Percentiles rank a stretch among this genome's conserved stretches.
These are phyloP conservation scores for Chaetothyriales sp. DNA, from an alignment of 2,329 filamentous ascomycete genomes.

Conservation along the genomic window DNA sequence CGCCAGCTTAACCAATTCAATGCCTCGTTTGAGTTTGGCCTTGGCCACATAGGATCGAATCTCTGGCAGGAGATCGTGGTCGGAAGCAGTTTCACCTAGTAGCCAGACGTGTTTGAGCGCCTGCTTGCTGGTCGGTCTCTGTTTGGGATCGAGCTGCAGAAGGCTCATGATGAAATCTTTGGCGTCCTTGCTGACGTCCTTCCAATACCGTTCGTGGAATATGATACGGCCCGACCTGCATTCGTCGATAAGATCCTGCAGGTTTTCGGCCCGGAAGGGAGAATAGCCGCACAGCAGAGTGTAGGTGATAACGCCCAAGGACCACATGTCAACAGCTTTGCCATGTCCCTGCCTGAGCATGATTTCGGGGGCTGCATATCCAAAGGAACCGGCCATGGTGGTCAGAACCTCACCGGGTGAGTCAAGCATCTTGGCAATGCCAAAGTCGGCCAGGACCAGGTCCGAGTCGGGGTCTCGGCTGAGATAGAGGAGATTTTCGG, in stretches of 20 bases:
- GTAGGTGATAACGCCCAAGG: slow-evolving; percentile 95
- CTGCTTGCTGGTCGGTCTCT: slow-evolving; percentile 64
- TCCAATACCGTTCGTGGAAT: slow-evolving; percentile 98
- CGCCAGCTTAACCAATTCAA: slow-evolving; percentile 88
- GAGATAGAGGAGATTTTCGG: slow-evolving; percentile 91
- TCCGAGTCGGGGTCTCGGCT: slow-evolving; percentile 63
- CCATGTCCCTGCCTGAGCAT: slow-evolving; percentile 97
- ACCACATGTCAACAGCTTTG: slow-evolving; percentile 99
- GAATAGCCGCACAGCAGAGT: slow-evolving; percentile 96
- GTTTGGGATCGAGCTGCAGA: slow-evolving; percentile 60
- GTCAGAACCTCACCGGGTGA: slow-evolving; percentile 80
- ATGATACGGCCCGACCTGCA: slow-evolving; percentile 70
- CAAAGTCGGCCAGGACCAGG: slow-evolving; percentile 89
- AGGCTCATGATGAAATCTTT: slow-evolving; percentile 83
- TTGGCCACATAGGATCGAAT: slow-evolving; percentile 88
- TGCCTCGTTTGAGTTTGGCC: slow-evolving; percentile 77
- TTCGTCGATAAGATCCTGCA: slow-evolving; percentile 86
- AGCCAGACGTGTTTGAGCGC: slow-evolving; percentile 77
- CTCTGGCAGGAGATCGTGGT: slow-evolving; percentile 94
- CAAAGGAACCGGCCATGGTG: slow-evolving; percentile 97
- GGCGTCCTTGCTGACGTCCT: slow-evolving; percentile 85
- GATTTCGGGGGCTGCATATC: slow-evolving; percentile 92
- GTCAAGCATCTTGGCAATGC: slow-evolving; percentile 96
- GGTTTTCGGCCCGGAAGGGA: slow-evolving; percentile 87
- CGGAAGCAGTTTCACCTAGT: slow-evolving; percentile 75